phyloP scores from a whole-genome alignment of 495 filamentous ascomycete species.

The Neurospora terricola region DNA sequence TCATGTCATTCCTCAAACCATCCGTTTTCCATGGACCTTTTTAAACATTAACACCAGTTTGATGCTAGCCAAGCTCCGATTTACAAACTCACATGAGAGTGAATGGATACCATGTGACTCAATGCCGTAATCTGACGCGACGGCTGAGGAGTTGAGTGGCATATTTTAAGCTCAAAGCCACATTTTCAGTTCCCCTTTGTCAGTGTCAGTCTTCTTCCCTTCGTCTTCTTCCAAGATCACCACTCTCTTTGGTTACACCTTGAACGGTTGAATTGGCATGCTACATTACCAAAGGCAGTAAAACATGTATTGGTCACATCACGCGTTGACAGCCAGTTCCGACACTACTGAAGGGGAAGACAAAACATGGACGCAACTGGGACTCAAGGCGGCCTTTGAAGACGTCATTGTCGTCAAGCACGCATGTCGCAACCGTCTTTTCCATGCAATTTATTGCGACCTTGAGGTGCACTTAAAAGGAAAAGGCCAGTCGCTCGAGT shows the following conservation, averaged over 20 bases:
- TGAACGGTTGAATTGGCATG: not conserved
- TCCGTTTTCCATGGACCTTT: too few relatives aligned
- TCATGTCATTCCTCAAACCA: not conserved
- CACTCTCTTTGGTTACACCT: not conserved
- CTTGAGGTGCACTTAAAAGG: not conserved
- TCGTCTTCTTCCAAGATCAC: not conserved
- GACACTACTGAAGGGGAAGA: not conserved
- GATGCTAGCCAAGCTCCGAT: not conserved
- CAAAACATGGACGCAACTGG: not conserved
- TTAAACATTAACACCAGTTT: not conserved
- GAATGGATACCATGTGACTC: not conserved
- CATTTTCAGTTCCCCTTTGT: not conserved
- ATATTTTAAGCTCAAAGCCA: not conserved
- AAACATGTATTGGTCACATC: not conserved
- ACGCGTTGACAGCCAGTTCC: not conserved
- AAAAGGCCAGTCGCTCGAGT: not conserved
- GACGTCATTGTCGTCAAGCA: not conserved
- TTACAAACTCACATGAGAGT: not conserved
- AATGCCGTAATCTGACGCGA: not conserved
- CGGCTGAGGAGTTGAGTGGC: not conserved
- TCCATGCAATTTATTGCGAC: not conserved
- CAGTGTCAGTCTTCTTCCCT: not conserved
- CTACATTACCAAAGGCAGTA: not conserved
- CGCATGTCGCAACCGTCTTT: not conserved
- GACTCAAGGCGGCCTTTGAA: not conserved